Base-by-base conservation (phyloP, 805 yeast genomes). In the Nakazawaea laoshanensis region DNA sequence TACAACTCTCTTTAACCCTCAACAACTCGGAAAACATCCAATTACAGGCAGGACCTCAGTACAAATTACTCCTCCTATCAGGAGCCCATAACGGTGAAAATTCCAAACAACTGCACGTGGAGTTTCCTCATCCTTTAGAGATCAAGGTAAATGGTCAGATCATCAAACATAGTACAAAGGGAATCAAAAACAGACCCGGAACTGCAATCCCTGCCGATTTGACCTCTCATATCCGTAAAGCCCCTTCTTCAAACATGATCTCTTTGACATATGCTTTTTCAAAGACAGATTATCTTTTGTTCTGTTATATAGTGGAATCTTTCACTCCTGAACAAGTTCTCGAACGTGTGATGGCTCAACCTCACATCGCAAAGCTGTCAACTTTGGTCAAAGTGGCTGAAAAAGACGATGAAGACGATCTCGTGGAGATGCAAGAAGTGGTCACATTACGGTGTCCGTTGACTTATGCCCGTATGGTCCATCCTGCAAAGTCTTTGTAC, bases 131-230 rank as follows among this genome's bases (percentile, higher is more conserved):
- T 18, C 85, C 84, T 4, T 58, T 77, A 29, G 94, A 82, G 47
- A 59, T 88, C 3, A 64, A 63, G 25, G 63, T 82, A 24, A 85
- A 89, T 48, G 65, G 63, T 4, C 39, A 42, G 2, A 54, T 50
- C 11, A 48, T 79, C 2, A 66, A 65, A 25, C 76, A 66, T 23
- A 73, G 73, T 38, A 70, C 77, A 2, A 71, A 77, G 35, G 96
- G 96, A 1, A 57, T 87, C 19, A 85, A 85, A 47, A 80, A 79
- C 29, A 71, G 67, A 38, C 69, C 70, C 0, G 95, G 95, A 0
- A 77, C 95, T 0, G 79, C 87, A 1, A 69, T 73, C 39, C 96
- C 96, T 0, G 87, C 85, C 0, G 82, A 88, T 50, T 43, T 89
- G 26, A 81, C 95, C 0, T 62, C 63, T 3, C 58, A 60, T 26